Base-by-base conservation (phyloP, 2,329 filamentous ascomycete species). In the Colletotrichum coccodes region DNA sequence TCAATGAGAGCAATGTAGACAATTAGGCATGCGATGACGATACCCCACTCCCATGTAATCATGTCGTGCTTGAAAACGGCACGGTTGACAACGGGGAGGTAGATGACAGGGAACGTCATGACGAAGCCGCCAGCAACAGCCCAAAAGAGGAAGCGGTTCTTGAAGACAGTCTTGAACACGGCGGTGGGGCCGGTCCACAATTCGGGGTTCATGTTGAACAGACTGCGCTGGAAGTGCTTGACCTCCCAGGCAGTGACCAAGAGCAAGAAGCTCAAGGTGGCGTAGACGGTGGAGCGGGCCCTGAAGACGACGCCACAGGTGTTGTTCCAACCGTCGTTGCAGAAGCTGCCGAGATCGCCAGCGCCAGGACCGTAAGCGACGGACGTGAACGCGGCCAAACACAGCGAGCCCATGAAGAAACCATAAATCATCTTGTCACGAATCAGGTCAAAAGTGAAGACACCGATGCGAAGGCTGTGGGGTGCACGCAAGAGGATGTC, bases 241-340 rank as follows among this genome's bases (percentile, higher is more conserved):
- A 92, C 90, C 79, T 94, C 90, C 91, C 91, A 93, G 0, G 91
- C 90, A 0, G 91, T 89, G 64, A 92, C 86, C 7, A 94, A 82
- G 6, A 92, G 83, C 54, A 90, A 82, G 81, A 91, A 93, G 47
- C 89, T 92, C 47, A 94, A 78, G 7, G 89, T 91, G 0, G 91
- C 89, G 75, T 92, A 94, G 5, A 89, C 91, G 0, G 91, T 89
- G 0, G 91, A 90, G 14, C 91, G 86, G 0, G 91, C 91, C 21
- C 87, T 85, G 80, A 89, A 92, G 3, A 91, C 86, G 4, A 81
- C 77, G n/a, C 81, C 81, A 76, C 90, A 92, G 3, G 77, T 78
- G 0, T 76, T 72, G 30, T 82, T 82, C 71, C 82, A 86, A 23
- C 78, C 79, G 46, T 87, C 83, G 73, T 92, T 92, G 79, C 90